A percentile compares a stretch with the other conserved stretches of the same genome.
phyloP scores from a whole-genome alignment of 1,139 yeast genomes.

The Lodderomyces theae region DNA sequence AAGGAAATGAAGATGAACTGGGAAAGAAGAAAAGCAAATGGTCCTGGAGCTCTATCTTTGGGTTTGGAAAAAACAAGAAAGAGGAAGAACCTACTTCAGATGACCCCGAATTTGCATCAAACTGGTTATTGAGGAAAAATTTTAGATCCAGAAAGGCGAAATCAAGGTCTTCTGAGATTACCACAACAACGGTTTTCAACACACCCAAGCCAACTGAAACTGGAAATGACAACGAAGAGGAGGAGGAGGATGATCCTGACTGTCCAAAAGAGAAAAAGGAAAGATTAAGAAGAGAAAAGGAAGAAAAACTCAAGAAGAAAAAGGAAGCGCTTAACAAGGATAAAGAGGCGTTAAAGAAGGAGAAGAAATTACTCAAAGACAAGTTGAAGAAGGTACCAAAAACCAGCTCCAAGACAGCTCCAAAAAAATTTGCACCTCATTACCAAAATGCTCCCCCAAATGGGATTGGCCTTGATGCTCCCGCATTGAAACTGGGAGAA shows the following conservation, averaged over 20 bases:
- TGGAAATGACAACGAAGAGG: constrained; percentile 1
- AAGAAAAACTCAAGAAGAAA: neutral
- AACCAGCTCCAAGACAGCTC: neutral
- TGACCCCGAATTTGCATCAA: neutral
- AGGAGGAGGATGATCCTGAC: constrained; percentile 5
- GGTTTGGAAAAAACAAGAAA: neutral
- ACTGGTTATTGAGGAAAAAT: neutral
- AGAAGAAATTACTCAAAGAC: neutral
- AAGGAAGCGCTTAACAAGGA: neutral
- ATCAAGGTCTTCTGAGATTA: neutral
- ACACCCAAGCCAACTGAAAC: neutral
- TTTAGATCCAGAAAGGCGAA: neutral
- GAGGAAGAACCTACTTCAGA: neutral
- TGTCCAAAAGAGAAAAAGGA: constrained; percentile 4
- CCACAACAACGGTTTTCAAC: neutral
- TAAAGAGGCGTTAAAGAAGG: neutral
- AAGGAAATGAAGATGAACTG: neutral
- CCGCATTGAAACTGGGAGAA: neutral
- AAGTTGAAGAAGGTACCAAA: neutral
- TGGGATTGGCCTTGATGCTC: neutral
- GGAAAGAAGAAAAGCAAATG: constrained; percentile 1
- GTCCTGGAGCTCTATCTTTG: neutral
- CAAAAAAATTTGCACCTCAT: no score
- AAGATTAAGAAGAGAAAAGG: neutral
- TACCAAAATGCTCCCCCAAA: no score